Base-by-base conservation (phyloP, 192 early-diverging fungal species). In the Umbelopsis ramanniana region DNA sequence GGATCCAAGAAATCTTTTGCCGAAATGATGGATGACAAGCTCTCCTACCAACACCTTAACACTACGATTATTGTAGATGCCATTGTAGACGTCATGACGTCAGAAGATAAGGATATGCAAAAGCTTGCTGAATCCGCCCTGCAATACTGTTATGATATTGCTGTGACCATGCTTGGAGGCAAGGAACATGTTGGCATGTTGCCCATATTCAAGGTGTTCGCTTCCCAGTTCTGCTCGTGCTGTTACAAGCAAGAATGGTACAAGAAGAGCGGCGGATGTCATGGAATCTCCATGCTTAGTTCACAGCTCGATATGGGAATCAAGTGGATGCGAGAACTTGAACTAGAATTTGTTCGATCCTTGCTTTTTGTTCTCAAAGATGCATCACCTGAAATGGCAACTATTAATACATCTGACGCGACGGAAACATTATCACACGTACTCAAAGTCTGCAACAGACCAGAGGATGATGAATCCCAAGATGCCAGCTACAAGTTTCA, bases 351-450 rank as follows among this genome's bases (percentile, higher is more conserved):
- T 74, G 92, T 94, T 73, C 93, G 94, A 71, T 92, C 95, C 1
- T 77, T 99, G 19, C 77, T 99, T 6, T 98, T 95, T 72, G 93
- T 98, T 21, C 88, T 99, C 12, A 98, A 99, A 82, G 97, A 97
- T 76, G 82, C 88, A 46, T 89, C 91, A 1, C 85, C 92, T 0
- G 92, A 95, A 70, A 87, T 94, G 78, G 87, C 92, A 8, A 87
- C 86, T 43, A 83, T 84, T 11, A 93, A 94, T 77, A 83, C 90
- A 0, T 90, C 89, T 15, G 89, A 90, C 43, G 92, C 93, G 0
- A 91, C 85, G 6, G 79, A 89, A 52, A 93, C 92, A 1, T 75
- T 96, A 0, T 81, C 84, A 9, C 89, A 90, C 69, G 91, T 96
- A 23, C 78, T 95, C 35, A 86, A 88, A 46, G 88, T 93, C 23